Base-by-base conservation (phyloP, 108 stramenopile genomes). In the Epipyxis sp. region DNA sequence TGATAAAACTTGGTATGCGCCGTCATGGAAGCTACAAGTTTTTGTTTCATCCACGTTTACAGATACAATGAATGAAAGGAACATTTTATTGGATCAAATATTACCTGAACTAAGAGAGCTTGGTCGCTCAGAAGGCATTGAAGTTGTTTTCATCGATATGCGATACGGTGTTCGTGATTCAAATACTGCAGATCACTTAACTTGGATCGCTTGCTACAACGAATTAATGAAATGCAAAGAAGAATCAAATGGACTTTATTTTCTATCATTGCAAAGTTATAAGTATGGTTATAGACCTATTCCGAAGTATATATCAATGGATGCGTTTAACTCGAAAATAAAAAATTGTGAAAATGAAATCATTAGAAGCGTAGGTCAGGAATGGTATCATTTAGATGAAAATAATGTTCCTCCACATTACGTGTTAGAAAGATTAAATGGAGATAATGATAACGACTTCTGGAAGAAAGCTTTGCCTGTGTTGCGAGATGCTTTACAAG, bases 261-360 rank as follows among this genome's bases (percentile, higher is more conserved):
- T 68, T 68, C 40, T 68, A 25, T 40, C 39, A 16, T 68, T 68
- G 41, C 65, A 68, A 68, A 20, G 39, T 16, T 20, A 20, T 68
- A 68, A 68, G 41, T 68, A 68, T 25, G 65, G 65, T 20, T 68
- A 68, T 68, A 13, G 29, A 41, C 65, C 65, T 20, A 40, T 68
- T 40, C 65, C 65, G 20, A 20, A 25, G 25, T n/a, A n/a, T n/a
- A n/a, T n/a, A n/a, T n/a, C n/a, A n/a, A n/a, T n/a, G n/a, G n/a
- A n/a, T n/a, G n/a, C n/a, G n/a, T n/a, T n/a, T n/a, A n/a, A n/a
- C n/a, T n/a, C n/a, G n/a, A n/a, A n/a, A n/a, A n/a, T n/a, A n/a
- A n/a, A n/a, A n/a, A n/a, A n/a, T n/a, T n/a, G n/a, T n/a, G n/a
- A n/a, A n/a, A n/a, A 57, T 57, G 54, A 57, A n/a, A 57, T 57